Percentiles rank a stretch among this genome's conserved stretches.
phyloP scores from a whole-genome alignment of 2,329 filamentous ascomycete genomes.

The Aspergillus novoparasiticus region DNA sequence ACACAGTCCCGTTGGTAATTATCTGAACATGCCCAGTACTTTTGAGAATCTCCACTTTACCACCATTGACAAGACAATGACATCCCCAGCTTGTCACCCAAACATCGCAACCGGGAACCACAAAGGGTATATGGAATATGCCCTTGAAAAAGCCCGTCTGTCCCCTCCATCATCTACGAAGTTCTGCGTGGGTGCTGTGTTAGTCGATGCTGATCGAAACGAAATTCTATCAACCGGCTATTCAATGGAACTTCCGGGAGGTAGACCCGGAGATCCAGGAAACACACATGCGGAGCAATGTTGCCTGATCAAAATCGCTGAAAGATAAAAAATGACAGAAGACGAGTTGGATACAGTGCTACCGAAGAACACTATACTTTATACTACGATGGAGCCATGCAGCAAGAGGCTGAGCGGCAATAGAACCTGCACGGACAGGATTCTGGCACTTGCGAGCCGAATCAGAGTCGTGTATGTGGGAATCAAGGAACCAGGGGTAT shows the following conservation, averaged over 20 bases:
- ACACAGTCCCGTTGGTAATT: not conserved
- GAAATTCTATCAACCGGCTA: constrained; percentile 49
- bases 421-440: no score
- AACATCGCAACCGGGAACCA: constrained; percentile 35
- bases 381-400: constrained; percentile 53
- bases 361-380: constrained; percentile 43
- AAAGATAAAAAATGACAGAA: constrained; percentile 39
- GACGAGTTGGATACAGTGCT: constrained; percentile 40
- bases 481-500: no score
- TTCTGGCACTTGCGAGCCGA: no score
- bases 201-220: constrained; percentile 41
- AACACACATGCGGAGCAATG: constrained; percentile 43
- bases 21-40: not conserved
- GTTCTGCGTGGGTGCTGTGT: constrained; percentile 48
- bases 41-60: not conserved
- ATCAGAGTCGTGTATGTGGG: no score
- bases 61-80: not conserved
- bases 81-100: constrained; percentile 1
- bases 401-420: no score
- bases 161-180: constrained; percentile 43
- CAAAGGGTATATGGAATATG: constrained; percentile 43
- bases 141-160: constrained; percentile 37
- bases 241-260: constrained; percentile 42
- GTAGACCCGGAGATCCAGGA: constrained; percentile 41
- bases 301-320: constrained; percentile 50